Percentiles rank a stretch among this genome's conserved stretches.
These are phyloP conservation scores for Tuber borchii DNA, from an alignment of 495 filamentous ascomycete genomes.

Conservation along the genomic window DNA sequence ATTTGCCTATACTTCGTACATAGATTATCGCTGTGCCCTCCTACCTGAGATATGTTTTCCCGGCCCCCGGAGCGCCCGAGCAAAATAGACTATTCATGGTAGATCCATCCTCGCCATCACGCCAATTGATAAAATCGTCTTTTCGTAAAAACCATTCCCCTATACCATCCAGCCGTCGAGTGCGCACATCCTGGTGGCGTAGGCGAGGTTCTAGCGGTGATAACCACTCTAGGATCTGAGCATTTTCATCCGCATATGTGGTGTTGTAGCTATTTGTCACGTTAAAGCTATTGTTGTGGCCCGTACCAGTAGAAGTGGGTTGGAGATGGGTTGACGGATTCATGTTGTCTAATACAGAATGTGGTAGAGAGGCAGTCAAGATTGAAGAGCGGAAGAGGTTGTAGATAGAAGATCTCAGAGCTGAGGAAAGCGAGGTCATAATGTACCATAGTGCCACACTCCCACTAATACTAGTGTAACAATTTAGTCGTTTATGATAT, in stretches of 20 bases:
- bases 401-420: too few relatives aligned
- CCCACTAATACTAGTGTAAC: too few relatives aligned
- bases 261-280: background rate
- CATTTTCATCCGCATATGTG: background rate
- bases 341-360: background rate
- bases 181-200: background rate
- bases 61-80: too few relatives aligned
- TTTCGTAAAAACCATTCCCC: background rate
- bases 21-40: too few relatives aligned
- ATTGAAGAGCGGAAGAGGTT: too few relatives aligned
- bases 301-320: background rate
- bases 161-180: background rate
- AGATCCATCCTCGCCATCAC: too few relatives aligned
- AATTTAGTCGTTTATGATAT: too few relatives aligned
- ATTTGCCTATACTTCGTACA: background rate
- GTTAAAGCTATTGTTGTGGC: background rate
- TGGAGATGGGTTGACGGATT: background rate
- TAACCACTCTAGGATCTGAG: background rate
- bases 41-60: too few relatives aligned
- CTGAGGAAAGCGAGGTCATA: too few relatives aligned
- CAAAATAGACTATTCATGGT: too few relatives aligned
- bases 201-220: background rate
- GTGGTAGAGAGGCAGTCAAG: too few relatives aligned
- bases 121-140: background rate
- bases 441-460: too few relatives aligned